Evolutionary conservation across 257 asterid genomes (phyloP).

Genomic region (Capsicum chinense): DNA sequence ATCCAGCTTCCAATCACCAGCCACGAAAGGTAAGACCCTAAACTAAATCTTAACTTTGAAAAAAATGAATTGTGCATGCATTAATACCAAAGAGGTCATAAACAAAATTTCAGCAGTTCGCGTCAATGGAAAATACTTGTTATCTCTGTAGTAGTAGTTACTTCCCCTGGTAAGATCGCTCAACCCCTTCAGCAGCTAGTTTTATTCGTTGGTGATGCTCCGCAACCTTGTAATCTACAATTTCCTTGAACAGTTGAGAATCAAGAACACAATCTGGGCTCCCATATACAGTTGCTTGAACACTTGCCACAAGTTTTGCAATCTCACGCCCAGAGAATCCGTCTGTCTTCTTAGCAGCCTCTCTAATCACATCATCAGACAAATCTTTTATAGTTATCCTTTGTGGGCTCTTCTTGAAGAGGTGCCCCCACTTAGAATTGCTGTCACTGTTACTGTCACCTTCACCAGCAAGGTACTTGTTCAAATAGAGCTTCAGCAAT

Average conservation of each 20-base stretch:
- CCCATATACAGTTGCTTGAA: slow-evolving; percentile 91
- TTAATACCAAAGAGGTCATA: not conserved
- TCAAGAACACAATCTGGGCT: slow-evolving; percentile 83
- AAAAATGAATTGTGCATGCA: slow-evolving; percentile 18
- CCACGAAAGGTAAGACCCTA: not conserved
- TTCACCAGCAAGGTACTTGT: slow-evolving; percentile 69
- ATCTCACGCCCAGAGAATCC: slow-evolving; percentile 97
- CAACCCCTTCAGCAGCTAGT: slow-evolving; percentile 61
- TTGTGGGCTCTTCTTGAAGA: slow-evolving; percentile 61
- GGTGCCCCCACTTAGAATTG: slow-evolving; percentile 54
- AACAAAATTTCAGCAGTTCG: slow-evolving; percentile 10
- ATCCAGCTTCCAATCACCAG: not conserved
- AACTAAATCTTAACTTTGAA: not conserved
- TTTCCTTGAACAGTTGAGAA: slow-evolving; percentile 63
- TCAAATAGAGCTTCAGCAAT: slow-evolving; percentile 80
- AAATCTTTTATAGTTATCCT: slow-evolving; percentile 64
- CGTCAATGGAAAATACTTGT: not conserved
- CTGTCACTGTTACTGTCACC: slow-evolving; percentile 47
- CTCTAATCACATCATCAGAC: slow-evolving; percentile 65
- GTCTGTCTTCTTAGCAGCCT: slow-evolving; percentile 72
- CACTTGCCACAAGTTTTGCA: slow-evolving; percentile 92
- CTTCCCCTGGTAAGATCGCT: slow-evolving; percentile 3
- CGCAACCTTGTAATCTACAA: slow-evolving; percentile 77
- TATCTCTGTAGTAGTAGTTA: slow-evolving; percentile 21
- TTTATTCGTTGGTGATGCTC: slow-evolving; percentile 86